Evolutionary conservation across 305 asterid genomes (phyloP), one percentile per base, ranked within the genome.

Genomic region (Fraxinus nigra): DNA sequence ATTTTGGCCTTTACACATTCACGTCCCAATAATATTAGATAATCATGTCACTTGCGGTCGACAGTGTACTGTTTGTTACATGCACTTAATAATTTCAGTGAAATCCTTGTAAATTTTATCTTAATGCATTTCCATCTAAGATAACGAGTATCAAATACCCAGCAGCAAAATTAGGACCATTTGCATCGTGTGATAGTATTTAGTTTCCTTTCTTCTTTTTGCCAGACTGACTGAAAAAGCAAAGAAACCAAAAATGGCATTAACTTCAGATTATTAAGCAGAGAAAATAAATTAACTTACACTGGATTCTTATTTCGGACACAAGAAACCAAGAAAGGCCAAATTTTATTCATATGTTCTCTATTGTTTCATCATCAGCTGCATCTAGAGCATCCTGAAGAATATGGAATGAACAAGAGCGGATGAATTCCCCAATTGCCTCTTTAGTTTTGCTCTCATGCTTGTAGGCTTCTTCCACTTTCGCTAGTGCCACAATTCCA

Each of bases 261-360:
- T 70, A 26, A 79, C 63, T 80, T 69, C 65, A 70, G 82, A 79
- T 2, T 73, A 81, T 18, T 37, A 81, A 40, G 69, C 48, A 72
- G 61, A 9, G 72, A 33, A 33, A 16, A 18, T 48, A 69, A 73
- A 33, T 67, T 16, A 48, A 81, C 96, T 89, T 82, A 95, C 99
- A 87, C 82, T 22, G 92, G 91, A 91, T 93, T 94, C 83, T 91
- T 94, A 46, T 87, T 93, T 82, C 85, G 93, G 76, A 96, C 87
- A 81, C 98, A 96, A 72, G 97, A 81, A 77, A 94, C 91, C 83
- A 96, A 87, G 86, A 86, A 96, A 24, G 98, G 98, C 99, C 99
- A 96, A 30, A 93, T 90, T 90, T 93, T 94, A 81, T 96, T 94
- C 91, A 90, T 85, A 94, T 85, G 78, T 92, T 94, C 86, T 94